Percentiles rank a stretch among this genome's conserved stretches.
These are phyloP conservation scores for Chrysoporthe puriensis DNA, from an alignment of 2,329 filamentous ascomycete genomes.

Conservation along the genomic window DNA sequence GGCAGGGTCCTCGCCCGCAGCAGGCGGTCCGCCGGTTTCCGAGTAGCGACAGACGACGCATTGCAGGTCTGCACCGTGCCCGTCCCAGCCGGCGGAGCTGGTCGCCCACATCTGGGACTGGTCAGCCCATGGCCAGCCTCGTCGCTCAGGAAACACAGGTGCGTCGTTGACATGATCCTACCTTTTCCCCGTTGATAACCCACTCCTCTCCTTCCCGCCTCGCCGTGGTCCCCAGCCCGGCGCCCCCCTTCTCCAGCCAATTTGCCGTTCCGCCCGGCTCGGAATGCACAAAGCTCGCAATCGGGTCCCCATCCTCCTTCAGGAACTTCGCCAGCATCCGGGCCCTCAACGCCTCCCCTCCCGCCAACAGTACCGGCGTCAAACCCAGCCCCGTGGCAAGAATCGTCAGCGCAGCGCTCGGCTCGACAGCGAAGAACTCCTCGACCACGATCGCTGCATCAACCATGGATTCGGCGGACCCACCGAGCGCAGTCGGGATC, in stretches of 20 bases:
- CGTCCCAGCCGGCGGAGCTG: constrained; percentile 24
- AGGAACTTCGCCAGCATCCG: constrained; percentile 13
- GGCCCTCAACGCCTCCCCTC: neutral
- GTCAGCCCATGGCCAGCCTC: neutral
- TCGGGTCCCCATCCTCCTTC: constrained; percentile 3
- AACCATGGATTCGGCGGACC: constrained; percentile 12
- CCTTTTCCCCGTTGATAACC: constrained; percentile 27
- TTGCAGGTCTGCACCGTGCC: constrained; percentile 22
- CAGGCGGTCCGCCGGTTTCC: neutral
- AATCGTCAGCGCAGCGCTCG: constrained; percentile 21
- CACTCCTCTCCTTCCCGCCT: constrained; percentile 18
- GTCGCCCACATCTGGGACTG: constrained; percentile 24
- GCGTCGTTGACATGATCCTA: neutral
- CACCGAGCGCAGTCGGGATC: constrained; percentile 20
- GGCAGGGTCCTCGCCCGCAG: constrained; percentile 7
- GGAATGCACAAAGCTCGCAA: constrained; percentile 23
- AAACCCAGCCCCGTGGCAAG: constrained; percentile 24
- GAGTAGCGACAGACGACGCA: constrained; percentile 26
- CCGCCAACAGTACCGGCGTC: constrained; percentile 19
- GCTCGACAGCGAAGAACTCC: constrained; percentile 26
- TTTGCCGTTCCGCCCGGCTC: constrained; percentile 28
- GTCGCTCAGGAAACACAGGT: neutral
- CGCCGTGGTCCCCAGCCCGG: constrained; percentile 24
- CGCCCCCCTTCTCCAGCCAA: constrained; percentile 25
- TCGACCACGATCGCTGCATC: constrained; percentile 25